Base-by-base conservation (phyloP, 2,329 filamentous ascomycete species). In the Monascus ruber region DNA sequence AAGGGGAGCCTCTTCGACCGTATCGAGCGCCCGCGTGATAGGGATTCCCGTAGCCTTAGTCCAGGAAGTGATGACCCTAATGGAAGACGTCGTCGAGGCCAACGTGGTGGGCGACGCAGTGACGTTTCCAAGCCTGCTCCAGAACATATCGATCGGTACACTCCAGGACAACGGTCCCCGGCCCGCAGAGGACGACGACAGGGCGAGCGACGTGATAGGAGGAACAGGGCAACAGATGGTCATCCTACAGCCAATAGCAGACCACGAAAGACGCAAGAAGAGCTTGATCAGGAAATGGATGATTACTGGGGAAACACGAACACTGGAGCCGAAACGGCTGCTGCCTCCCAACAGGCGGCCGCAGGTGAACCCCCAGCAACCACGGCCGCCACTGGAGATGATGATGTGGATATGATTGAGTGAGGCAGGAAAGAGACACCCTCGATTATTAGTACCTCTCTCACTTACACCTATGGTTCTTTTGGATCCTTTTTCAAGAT, bases 231-330 rank as follows among this genome's bases (percentile, higher is more conserved):
- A 32, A 46, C 41, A 42, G 55, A 43, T 39, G 53, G 56, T 61
- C 44, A 66, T 63, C 47, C 65, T 27, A 68, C 68, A 35, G 70
- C 67, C 11, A 72, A 76, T 38, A 51, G 48, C 24, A 74, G 85
- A 36, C 72, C 79, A 2, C 82, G 78, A 64, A 94, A 94, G 74
- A 94, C 88, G 0, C 83, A 87, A 49, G 85, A 94, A 52, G 85
- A 95, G 59, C 71, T 95, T 32, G 88, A 95, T 59, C 85, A 85
- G n/a, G 88, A 95, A 65, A 95, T 95, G 88, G 86, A 81, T 26
- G 85, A 94, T 56, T 95, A 95, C 62, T 95, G 86, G 70, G 79
- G 74, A 26, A 68, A 66, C 25, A 60, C 62, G 31, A 60, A 52
- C 35, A 56, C 52, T 41, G 60, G 51, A 35, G 55, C 64, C 35